Evolutionary conservation across 225 moss, liverwort and hornwort species (phyloP), one percentile per base, ranked within the genome.

Genomic region (Lunularia cruciata): DNA sequence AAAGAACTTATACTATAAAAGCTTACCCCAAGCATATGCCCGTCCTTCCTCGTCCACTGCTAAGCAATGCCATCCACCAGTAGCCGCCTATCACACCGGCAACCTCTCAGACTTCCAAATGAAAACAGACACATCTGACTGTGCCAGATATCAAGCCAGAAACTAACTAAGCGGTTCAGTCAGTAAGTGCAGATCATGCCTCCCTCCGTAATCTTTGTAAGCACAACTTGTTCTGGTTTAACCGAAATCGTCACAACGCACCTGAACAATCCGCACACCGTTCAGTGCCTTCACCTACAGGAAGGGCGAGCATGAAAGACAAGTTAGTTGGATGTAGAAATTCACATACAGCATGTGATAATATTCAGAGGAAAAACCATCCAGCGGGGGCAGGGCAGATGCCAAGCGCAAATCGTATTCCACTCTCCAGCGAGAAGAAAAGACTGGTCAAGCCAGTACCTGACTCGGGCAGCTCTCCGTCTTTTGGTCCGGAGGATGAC

Each of bases 31-130:
- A 69, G 86, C 86, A 73, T 83, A 86, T 6, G 86, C 71, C 2
- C 78, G 83, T 37, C 83, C 86, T 57, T 79, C 59, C 1, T 83
- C 83, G 63, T 86, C 86, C 62, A 86, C 83, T 20, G 86, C 86
- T 66, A 86, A 71, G 76, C 86, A 86, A 74, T 86, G 86, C 86
- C 86, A 86, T 54, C 86, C 86, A 35, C 86, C 86, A 37, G 74
- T 81, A 57, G 86, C 83, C n/a, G 86, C 86, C 86, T 86, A 83
- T 40, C 28, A 63, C 2, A 49, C 48, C 36, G 43, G 42, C 45
- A 35, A 28, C n/a, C 38, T 47, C n/a, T 48, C 34, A 46, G 14
- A 67, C 0, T 63, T 25, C 14, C 18, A n/a, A 32, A 0, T 7
- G 18, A 3, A 34, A 32, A 15, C 19, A 11, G 9, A n/a, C 27